These are phyloP conservation scores for Quambalaria eucalypti DNA, from an alignment of 1,284 basidiomycete species.

Conservation along the genomic window DNA sequence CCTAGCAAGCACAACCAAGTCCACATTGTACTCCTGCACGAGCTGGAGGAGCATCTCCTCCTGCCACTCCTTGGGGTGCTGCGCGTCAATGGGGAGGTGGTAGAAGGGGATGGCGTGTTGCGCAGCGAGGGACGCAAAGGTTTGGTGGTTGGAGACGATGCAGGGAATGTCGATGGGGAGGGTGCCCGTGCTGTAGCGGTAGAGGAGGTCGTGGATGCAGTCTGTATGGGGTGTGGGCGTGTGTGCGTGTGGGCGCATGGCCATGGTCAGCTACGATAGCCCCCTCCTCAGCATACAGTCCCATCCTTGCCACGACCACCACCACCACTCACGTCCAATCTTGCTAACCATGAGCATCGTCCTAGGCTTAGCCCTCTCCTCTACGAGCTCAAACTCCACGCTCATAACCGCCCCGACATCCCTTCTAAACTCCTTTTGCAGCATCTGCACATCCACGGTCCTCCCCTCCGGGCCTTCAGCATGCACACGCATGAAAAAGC, in stretches of 20 bases:
- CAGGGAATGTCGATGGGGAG: slow-evolving; percentile 34
- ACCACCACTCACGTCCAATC: slow-evolving; percentile 25
- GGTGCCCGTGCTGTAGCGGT: slow-evolving; percentile 29
- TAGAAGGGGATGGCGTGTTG: slow-evolving; percentile 43
- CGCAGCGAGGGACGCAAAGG: slow-evolving; percentile 31
- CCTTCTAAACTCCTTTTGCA: slow-evolving; percentile 20
- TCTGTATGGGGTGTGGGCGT: slow-evolving; percentile 5
- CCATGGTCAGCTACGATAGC: background rate
- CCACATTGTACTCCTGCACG: slow-evolving; percentile 34
- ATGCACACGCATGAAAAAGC: slow-evolving; percentile 46
- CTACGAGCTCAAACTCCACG: slow-evolving; percentile 27
- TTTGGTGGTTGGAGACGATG: slow-evolving; percentile 43
- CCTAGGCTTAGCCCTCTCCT: slow-evolving; percentile 31
- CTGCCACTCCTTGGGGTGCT: slow-evolving; percentile 43
- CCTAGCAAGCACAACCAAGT: slow-evolving; percentile 41
- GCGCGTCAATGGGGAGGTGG: slow-evolving; percentile 39
- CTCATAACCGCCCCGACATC: slow-evolving; percentile 8
- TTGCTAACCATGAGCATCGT: slow-evolving; percentile 45
- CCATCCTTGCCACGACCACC: too few relatives aligned
- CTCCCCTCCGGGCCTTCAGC: slow-evolving; percentile 20
- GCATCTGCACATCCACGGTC: slow-evolving; percentile 7
- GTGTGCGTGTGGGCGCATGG: background rate
- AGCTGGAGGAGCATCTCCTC: slow-evolving; percentile 40
- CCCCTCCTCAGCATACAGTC: too few relatives aligned
- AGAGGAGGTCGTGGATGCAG: slow-evolving; percentile 44